These are phyloP conservation scores for Fusarium sp. DNA, from an alignment of 2,329 filamentous ascomycete genomes.

Conservation along the genomic window DNA sequence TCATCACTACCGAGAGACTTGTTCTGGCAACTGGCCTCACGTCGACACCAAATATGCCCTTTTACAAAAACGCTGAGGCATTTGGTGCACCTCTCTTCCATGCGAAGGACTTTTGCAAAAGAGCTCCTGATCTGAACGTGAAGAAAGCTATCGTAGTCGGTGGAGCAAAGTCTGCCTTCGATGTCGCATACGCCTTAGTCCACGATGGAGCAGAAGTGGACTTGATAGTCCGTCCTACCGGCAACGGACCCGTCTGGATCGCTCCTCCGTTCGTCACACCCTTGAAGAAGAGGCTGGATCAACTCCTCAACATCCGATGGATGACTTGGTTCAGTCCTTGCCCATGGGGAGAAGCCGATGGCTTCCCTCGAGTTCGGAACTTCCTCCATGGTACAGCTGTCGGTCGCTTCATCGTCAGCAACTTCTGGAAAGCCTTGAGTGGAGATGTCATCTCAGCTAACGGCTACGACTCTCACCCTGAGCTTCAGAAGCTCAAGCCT, in stretches of 20 bases:
- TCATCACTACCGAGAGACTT: conserved; percentile 54
- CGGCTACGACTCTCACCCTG: conserved; percentile 59
- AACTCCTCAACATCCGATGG: conserved; percentile 64
- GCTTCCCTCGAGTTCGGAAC: conserved; percentile 59
- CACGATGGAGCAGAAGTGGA: conserved; percentile 61
- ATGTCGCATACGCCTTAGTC: conserved; percentile 68
- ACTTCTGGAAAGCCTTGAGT: conserved; percentile 63
- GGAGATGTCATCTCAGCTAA: conserved; percentile 61
- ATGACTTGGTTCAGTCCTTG: conserved; percentile 76
- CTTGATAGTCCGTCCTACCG: conserved; percentile 62
- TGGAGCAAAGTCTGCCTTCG: conserved; percentile 69
- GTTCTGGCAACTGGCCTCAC: conserved; percentile 65
- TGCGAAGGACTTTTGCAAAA: conserved; percentile 56
- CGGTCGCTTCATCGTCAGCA: conserved; percentile 61
- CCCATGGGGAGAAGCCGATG: conserved; percentile 70
- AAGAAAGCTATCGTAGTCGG: conserved; percentile 63
- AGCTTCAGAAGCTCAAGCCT: conserved; percentile 57
- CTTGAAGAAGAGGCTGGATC: conserved; percentile 70
- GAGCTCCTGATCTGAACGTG: conserved; percentile 50
- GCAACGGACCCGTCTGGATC: conserved; percentile 68
- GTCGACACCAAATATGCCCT: conserved; percentile 58
- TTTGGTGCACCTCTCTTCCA: conserved; percentile 60
- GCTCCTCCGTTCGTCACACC: conserved; percentile 70
- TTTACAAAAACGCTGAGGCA: conserved; percentile 52
- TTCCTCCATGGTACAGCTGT: conserved; percentile 65